Base-by-base conservation (phyloP, 306 rosid genomes). In the Prosopis cineraria region DNA sequence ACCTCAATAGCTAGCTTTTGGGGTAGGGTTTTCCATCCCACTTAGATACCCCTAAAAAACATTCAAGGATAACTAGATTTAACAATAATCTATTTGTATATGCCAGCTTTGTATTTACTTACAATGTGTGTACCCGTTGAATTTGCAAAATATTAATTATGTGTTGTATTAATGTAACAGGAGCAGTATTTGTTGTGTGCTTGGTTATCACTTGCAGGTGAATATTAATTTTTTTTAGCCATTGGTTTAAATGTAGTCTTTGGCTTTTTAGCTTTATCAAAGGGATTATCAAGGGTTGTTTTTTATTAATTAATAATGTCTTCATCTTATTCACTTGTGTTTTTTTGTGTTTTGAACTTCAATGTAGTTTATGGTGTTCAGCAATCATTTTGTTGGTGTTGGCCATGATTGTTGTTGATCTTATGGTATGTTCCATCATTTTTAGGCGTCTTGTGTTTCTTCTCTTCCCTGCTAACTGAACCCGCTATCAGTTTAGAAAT, bases 151-250 rank as follows among this genome's bases (percentile, higher is more conserved):
- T 65, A 77, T 65, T 86, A 53, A 90, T 84, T 39, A 36, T 31
- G 41, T 81, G 29, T 33, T 82, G 68, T 81, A 36, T 41, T 80
- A 72, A 77, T 88, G 86, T 77, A 59, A 81, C 97, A 95, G 98
- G 94, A 80, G 99, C 99, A 24, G 99, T 95, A n/a, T 95, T 95
- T 87, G 82, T 95, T 77, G 99, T 95, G 81, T 95, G 98, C 74
- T 80, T 93, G 80, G 84, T 90, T 55, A 88, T 90, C 85, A 95
- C 99, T 0, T 77, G 97, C 96, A 88, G 99, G 99, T 95, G 58
- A 80, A 91, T 75, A 48, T 66, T 39, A 33, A 41, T 81, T 62
- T 77, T 76, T 76, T 79, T 77, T 66, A 63, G 55, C 74, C 34
- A 24, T 62, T 69, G 67, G 17, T 73, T 81, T 66, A 70, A 75